Evolutionary conservation across 2,329 filamentous ascomycete species (phyloP).

Genomic region (Cryphonectria radicalis): DNA sequence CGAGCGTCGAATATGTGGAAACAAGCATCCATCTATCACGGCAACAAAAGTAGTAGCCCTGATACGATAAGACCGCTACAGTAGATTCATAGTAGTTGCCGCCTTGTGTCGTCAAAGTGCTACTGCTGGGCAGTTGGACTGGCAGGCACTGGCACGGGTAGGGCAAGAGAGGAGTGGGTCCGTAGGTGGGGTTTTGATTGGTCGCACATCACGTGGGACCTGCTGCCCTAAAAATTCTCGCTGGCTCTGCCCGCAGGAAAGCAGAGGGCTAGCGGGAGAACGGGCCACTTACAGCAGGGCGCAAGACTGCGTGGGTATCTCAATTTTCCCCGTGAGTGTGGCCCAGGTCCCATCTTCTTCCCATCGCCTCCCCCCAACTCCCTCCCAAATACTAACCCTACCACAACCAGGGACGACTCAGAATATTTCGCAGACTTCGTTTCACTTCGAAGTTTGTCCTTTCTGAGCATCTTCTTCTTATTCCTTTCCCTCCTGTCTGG

Average conservation of each 20-base stretch:
- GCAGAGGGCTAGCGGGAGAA: neutral
- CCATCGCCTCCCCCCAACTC: constrained; percentile 21
- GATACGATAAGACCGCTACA: neutral
- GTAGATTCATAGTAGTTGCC: neutral
- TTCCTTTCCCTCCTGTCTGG: constrained; percentile 30
- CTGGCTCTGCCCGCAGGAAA: constrained; percentile 3
- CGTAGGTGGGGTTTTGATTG: neutral
- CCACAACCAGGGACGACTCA: constrained; percentile 28
- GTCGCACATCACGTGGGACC: constrained; percentile 13
- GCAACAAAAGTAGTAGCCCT: no score
- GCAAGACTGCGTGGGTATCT: constrained; percentile 17
- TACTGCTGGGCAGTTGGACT: neutral
- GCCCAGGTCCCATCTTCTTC: constrained; percentile 8
- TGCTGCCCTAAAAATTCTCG: constrained; percentile 19
- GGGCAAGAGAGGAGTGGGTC: constrained; percentile 10
- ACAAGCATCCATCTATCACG: no score
- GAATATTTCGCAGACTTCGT: constrained; percentile 27
- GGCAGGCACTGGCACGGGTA: neutral
- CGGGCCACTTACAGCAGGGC: constrained; percentile 14
- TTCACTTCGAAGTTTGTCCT: constrained; percentile 24
- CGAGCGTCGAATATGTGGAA: no score
- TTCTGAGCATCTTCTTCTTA: constrained; percentile 35
- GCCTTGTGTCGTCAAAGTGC: neutral
- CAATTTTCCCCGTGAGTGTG: constrained; percentile 23
- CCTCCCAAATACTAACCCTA: constrained; percentile 29